Conservation (phyloP, 331 rosid species). For the Ulmus americana region DNA sequence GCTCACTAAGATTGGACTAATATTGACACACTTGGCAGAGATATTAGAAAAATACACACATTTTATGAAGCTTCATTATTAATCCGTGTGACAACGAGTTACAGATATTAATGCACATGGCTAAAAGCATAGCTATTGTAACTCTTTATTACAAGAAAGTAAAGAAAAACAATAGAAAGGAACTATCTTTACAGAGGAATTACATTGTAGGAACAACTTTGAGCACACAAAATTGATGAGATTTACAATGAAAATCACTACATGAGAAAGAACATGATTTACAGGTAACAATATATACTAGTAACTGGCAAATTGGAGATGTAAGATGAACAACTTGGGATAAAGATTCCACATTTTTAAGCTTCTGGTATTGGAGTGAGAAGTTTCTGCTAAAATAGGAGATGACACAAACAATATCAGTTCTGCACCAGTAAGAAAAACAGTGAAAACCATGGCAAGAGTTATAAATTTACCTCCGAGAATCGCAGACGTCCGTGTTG, state of each 20-base stretch:
- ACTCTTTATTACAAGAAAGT: neutral
- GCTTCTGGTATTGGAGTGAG: conserved; percentile 59
- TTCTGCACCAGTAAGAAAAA: conserved; percentile 4
- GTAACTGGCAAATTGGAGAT: conserved; percentile 3
- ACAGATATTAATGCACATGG: neutral
- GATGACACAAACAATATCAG: conserved; percentile 13
- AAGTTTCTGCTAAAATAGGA: conserved; percentile 43
- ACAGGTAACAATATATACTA: conserved; percentile 28
- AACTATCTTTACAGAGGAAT: conserved; percentile 1
- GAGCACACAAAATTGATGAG: conserved; percentile 17
- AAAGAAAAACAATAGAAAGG: neutral
- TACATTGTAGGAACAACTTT: conserved; percentile 9
- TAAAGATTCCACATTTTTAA: conserved; percentile 24
- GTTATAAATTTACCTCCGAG: conserved; percentile 46
- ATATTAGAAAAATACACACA: no score
- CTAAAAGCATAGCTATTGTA: neutral
- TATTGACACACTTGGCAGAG: no score
- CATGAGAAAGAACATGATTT: conserved; percentile 25
- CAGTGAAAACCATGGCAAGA: conserved; percentile 1
- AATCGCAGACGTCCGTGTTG: conserved; percentile 38
- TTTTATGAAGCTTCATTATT: neutral
- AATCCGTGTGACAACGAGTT: neutral
- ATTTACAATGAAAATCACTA: conserved; percentile 31
- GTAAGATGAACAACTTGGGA: neutral
- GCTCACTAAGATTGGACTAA: no score